phyloP scores from a whole-genome alignment of 306 rosid species.

The Prunus dulcis region DNA sequence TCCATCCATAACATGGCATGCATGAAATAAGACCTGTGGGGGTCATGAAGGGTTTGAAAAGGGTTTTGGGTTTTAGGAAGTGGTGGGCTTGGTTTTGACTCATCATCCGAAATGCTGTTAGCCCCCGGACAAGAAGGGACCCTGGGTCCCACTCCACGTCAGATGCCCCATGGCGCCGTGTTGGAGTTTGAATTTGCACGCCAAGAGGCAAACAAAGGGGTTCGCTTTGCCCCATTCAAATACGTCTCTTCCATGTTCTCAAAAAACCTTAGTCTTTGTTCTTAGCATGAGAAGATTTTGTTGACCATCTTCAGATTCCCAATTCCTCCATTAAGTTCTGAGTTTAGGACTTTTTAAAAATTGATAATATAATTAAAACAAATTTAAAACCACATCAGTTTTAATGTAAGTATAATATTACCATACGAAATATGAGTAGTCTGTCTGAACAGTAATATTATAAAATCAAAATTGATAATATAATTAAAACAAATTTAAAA shows the following conservation, averaged over 20 bases:
- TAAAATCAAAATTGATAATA: background rate
- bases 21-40: background rate
- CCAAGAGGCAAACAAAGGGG: constrained; percentile 5
- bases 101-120: background rate
- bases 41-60: constrained; percentile 19
- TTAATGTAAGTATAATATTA: no score
- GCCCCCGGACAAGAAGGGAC: constrained; percentile 35
- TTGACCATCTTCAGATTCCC: background rate
- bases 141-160: constrained; percentile 63
- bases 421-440: no score
- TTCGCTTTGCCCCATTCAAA: constrained; percentile 4
- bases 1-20: background rate
- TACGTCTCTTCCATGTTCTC: constrained; percentile 42
- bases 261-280: background rate
- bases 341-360: no score
- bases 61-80: constrained; percentile 9
- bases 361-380: no score
- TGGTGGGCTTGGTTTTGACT: background rate
- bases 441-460: no score
- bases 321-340: no score
- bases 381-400: no score
- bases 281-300: background rate
- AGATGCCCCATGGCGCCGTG: constrained; percentile 41
- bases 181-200: constrained; percentile 44
- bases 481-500: no score